Evolutionary conservation across 1,284 basidiomycete species (phyloP).

Genomic region (Gymnopus androsaceus): DNA sequence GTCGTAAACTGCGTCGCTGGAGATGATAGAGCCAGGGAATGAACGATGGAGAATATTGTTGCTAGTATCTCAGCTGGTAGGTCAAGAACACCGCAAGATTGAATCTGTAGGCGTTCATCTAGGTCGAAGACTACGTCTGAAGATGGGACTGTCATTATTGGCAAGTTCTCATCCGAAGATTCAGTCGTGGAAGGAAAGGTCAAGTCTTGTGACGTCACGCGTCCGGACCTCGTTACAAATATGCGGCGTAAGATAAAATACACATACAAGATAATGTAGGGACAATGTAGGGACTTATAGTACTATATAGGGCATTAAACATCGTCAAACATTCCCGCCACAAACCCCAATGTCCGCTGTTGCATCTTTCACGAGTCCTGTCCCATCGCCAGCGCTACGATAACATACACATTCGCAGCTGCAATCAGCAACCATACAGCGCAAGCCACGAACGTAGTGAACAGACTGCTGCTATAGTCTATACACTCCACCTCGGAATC

Average conservation of each 20-base stretch:
- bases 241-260: too few species aligned
- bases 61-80: neutral
- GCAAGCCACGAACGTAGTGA: conserved; percentile 56
- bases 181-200: too few species aligned
- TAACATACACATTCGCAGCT: conserved; percentile 69
- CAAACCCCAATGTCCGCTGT: neutral
- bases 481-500: conserved; percentile 25
- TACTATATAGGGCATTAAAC: neutral
- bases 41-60: neutral
- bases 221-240: too few species aligned
- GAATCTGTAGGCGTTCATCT: neutral
- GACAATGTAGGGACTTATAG: neutral
- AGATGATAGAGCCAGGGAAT: neutral
- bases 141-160: neutral
- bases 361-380: neutral
- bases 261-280: too few species aligned
- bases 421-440: conserved; percentile 66
- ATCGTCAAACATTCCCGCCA: too few species aligned
- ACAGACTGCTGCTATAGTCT: conserved; percentile 64
- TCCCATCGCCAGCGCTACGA: conserved; percentile 45
- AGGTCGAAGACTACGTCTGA: neutral
- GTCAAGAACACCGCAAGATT: neutral
- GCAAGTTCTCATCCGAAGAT: too few species aligned
- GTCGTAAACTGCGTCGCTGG: neutral
- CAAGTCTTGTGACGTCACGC: too few species aligned